A percentile compares a stretch with the other conserved stretches of the same genome.
phyloP scores from a whole-genome alignment of 1,284 basidiomycete genomes.

The Bondarzewia mesenterica region DNA sequence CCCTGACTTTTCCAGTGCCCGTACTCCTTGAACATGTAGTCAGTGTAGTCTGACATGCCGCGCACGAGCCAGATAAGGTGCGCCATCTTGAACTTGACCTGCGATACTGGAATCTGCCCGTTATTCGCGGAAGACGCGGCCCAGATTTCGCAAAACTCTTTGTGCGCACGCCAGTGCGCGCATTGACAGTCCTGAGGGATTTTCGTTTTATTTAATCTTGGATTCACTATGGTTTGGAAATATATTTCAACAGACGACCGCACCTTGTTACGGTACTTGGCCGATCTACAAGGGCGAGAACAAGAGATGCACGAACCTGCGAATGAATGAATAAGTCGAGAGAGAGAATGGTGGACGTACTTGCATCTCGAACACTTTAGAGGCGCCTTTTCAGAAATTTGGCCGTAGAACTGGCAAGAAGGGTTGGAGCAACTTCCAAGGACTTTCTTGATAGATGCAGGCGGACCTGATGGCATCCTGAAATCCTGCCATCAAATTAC shows the following conservation, averaged over 20 bases:
- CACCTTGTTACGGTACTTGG: constrained; percentile 12
- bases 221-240: not conserved
- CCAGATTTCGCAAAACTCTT: constrained; percentile 15
- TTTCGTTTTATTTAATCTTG: not conserved
- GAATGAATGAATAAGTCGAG: not conserved
- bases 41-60: constrained; percentile 12
- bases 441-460: constrained; percentile 10
- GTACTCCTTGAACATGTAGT: constrained; percentile 11
- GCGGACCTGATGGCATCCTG: too few species aligned
- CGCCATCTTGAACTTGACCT: constrained; percentile 15
- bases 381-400: constrained; percentile 10
- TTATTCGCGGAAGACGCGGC: constrained; percentile 10
- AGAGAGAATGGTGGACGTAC: constrained; percentile 5
- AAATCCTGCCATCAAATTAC: too few species aligned
- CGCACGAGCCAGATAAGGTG: constrained; percentile 15
- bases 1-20: constrained; percentile 6
- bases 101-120: constrained; percentile 9
- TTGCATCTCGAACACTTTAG: constrained; percentile 14
- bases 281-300: constrained; percentile 8
- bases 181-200: constrained; percentile 9
- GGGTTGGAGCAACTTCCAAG: constrained; percentile 13
- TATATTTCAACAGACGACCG: not conserved
- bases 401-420: constrained; percentile 5
- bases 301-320: not conserved
- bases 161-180: constrained; percentile 13